Percentiles rank a stretch among this genome's conserved stretches.
Evolutionary conservation across 306 rosid species (phyloP).

Genomic region (Prunus salicina): DNA sequence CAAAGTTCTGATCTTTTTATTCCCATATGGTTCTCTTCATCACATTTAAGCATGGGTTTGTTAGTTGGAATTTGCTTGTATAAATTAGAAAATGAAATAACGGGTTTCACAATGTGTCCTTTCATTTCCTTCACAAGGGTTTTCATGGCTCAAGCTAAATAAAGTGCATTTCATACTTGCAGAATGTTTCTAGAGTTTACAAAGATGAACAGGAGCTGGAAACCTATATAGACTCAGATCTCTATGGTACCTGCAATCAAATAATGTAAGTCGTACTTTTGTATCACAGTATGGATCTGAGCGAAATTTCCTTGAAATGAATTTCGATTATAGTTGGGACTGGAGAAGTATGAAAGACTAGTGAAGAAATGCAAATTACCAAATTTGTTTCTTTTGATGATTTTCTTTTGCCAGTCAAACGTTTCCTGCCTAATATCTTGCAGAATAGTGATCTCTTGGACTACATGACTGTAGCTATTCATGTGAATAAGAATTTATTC

Average conservation of each 20-base stretch:
- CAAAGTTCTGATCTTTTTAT: neutral
- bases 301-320: slow-evolving; percentile 15
- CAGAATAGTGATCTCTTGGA: neutral
- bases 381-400: neutral
- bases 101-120: neutral
- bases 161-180: slow-evolving; percentile 30
- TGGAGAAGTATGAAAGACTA: neutral
- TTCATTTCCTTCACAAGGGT: slow-evolving; percentile 18
- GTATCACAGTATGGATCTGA: slow-evolving; percentile 2
- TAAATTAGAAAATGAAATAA: neutral
- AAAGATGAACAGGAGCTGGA: slow-evolving; percentile 84
- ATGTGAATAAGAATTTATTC: too few species aligned
- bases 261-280: slow-evolving; percentile 48
- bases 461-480: slow-evolving; percentile 2
- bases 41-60: neutral
- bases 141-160: slow-evolving; percentile 26
- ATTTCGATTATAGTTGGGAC: neutral
- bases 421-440: neutral
- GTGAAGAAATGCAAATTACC: neutral
- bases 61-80: neutral
- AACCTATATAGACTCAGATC: slow-evolving; percentile 71
- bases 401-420: slow-evolving; percentile 3
- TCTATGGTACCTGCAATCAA: slow-evolving; percentile 63
- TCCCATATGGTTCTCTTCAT: neutral
- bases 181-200: slow-evolving; percentile 74